Percentiles rank a stretch among this genome's conserved stretches.
Evolutionary conservation across 768 basidiomycete genomes (phyloP).

Genomic region (Leccinum aurantiacum): DNA sequence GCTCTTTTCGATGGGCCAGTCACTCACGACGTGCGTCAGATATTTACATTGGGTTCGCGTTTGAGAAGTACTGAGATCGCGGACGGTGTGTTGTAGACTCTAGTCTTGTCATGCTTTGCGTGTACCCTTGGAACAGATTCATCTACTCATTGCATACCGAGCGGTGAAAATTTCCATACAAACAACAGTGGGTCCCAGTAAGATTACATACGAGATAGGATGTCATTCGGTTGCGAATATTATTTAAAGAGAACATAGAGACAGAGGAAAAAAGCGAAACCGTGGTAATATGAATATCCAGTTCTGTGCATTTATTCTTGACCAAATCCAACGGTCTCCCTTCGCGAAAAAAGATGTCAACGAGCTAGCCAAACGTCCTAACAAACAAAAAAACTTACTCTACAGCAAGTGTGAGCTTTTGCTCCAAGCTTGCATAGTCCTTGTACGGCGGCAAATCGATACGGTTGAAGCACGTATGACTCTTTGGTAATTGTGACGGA

Average conservation of each 20-base stretch:
- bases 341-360: conserved; percentile 31
- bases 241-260: not conserved
- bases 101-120: conserved; percentile 3
- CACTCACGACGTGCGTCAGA: conserved; percentile 49
- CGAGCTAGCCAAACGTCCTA: conserved; percentile 8
- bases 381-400: conserved; percentile 58
- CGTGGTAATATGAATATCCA: conserved; percentile 16
- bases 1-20: not conserved
- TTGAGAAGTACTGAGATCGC: conserved; percentile 59
- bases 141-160: not conserved
- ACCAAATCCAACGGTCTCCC: conserved; percentile 93
- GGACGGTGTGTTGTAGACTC: not conserved
- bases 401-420: conserved; percentile 91
- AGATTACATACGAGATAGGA: conserved; percentile 33
- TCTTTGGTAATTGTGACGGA: conserved; percentile 94
- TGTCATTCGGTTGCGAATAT: conserved; percentile 16
- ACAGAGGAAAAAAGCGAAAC: not conserved
- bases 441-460: conserved; percentile 99
- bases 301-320: conserved; percentile 62
- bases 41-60: conserved; percentile 91
- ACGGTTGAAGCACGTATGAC: conserved; percentile 93
- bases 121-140: conserved; percentile 3
- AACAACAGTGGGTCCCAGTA: conserved; percentile 23
- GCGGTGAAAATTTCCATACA: not conserved
- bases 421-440: conserved; percentile 90